Evolutionary conservation across 164 flowering plant genomes (phyloP), one percentile per base, ranked within the genome.

Genomic region (Pachysandra terminalis): DNA sequence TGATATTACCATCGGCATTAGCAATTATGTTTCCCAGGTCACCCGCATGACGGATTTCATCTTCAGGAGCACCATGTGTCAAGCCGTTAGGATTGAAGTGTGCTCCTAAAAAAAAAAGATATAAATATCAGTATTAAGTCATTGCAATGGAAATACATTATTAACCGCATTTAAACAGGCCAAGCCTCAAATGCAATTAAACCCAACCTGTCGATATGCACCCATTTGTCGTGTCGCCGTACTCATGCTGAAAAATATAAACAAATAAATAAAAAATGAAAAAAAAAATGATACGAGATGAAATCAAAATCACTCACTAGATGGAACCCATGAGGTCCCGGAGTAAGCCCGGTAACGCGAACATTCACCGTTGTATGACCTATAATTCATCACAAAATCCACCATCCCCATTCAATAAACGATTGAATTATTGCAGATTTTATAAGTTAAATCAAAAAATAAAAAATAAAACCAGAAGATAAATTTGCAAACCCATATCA

Each of bases 21-120:
- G 98, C 98, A 78, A 87, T 70, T 80, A 91, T 91, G 98, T 93
- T 93, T 90, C 97, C 97, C 97, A 91, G 96, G 94, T 93, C 96
- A 75, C 98, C 98, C 95, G 96, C 96, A 87, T 94, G 98, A 58
- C 98, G 93, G 81, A 86, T 57, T 81, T 90, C 85, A 72, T 94
- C 97, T 55, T 78, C 87, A 71, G 95, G 98, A 86, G 96, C 97
- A 71, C 98, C 98, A 74, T 94, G 97, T 64, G 96, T 91, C 89
- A 86, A 0, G 0, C 76, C 79, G 45, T 87, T 85, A 5, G 96
- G 98, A 70, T 91, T 93, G 67, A 93, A 93, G 77, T 93, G 98
- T 70, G 97, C 61, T 72, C 96, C 93, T 90, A 72, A 32, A n/a
- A 40, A 61, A 3, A 45, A 12, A 5, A 5, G 1, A 15, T 15